Percentiles rank a stretch among this genome's conserved stretches.
Conservation (phyloP, 805 yeast genomes). For the Yarrowia phangngaensis region DNA sequence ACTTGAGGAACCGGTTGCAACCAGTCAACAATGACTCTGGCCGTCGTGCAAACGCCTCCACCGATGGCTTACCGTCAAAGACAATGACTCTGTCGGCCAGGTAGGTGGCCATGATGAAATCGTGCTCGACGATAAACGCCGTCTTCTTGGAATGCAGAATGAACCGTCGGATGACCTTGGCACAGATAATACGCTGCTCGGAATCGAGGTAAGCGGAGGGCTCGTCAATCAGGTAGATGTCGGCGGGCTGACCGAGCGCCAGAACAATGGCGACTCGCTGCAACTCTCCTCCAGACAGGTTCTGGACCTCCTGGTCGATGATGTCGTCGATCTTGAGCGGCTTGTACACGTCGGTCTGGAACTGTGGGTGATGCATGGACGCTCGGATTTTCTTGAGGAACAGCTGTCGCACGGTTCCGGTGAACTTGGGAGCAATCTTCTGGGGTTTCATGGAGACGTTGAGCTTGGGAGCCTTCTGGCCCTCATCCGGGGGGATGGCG, state of each 20-base stretch:
- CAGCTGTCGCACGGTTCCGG: conserved; percentile 97
- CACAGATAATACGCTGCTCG: conserved; percentile 98
- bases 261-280: conserved; percentile 98
- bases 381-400: conserved; percentile 96
- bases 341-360: conserved; percentile 96
- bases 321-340: conserved; percentile 91
- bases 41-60: conserved; percentile 74
- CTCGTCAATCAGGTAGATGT: conserved; percentile 94
- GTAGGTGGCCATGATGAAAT: conserved; percentile 99
- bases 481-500: conserved; percentile 80
- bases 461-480: conserved; percentile 74
- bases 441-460: conserved; percentile 98
- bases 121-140: conserved; percentile 99
- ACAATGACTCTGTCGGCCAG: conserved; percentile 98
- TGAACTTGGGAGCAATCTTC: conserved; percentile 97
- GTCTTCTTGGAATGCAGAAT: conserved; percentile 95
- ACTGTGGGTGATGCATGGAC: conserved; percentile 90
- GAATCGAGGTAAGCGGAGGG: conserved; percentile 99
- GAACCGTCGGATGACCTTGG: conserved; percentile 96
- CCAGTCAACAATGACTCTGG: conserved; percentile 96
- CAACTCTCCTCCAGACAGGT: conserved; percentile 98
- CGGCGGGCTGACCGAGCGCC: conserved; percentile 91
- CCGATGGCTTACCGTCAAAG: conserved; percentile 92
- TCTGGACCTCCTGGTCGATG: conserved; percentile 96
- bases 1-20: conserved; percentile 94